Percentiles rank a stretch among this genome's conserved stretches.
Evolutionary conservation across 139 green algal species (phyloP).

Genomic region (Gonium pectorale): DNA sequence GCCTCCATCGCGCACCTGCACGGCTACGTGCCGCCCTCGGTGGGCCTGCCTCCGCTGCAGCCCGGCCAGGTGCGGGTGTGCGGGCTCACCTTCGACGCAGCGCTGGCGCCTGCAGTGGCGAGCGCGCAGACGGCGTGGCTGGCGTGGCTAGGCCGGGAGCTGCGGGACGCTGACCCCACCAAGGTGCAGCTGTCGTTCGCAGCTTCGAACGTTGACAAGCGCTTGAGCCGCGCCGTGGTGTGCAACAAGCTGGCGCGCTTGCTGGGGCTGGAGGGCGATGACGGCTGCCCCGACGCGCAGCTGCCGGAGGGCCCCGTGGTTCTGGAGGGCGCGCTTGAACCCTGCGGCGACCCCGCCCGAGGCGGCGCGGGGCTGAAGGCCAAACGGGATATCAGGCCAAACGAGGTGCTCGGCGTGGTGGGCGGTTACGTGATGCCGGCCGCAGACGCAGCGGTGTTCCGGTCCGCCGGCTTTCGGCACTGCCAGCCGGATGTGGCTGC

Average conservation of each 20-base stretch:
- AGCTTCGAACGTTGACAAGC: not conserved
- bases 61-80: conserved; percentile 28
- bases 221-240: not conserved
- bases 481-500: not conserved
- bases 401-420: not conserved
- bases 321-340: not conserved
- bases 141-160: not conserved
- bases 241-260: not conserved
- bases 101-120: not conserved
- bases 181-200: not conserved
- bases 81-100: conserved; percentile 24
- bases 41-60: not conserved
- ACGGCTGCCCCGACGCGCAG: not conserved
- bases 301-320: not conserved
- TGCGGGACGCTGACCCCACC: not conserved
- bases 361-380: not conserved
- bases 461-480: not conserved
- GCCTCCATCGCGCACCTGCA: not conserved
- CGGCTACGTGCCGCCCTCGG: conserved; percentile 1
- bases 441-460: not conserved
- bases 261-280: not conserved
- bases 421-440: not conserved
- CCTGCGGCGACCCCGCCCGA: not conserved
- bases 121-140: not conserved
- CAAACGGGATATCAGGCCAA: not conserved